Base-by-base conservation (phyloP, 1,284 basidiomycete genomes). In the Trametes hirsuta region DNA sequence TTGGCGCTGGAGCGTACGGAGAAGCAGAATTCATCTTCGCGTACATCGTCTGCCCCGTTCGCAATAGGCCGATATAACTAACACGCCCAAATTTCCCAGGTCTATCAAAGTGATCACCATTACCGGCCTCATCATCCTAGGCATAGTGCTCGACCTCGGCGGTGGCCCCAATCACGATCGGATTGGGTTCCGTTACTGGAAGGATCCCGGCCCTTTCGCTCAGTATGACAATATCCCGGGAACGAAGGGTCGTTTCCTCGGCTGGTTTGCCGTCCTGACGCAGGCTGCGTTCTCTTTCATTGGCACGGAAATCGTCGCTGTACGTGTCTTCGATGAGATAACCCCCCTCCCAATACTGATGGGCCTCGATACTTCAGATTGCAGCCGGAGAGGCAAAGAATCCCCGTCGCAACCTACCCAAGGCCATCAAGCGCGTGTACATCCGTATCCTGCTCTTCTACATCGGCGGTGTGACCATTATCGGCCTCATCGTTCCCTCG, bases 311-410 rank as follows among this genome's bases (percentile, higher is more conserved):
- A 87, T 91, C 56, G 86, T 91, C 49, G 90, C 88, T 21, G 84
- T 92, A 72, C 78, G 88, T 66, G 72, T 76, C 6, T 6, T n/a
- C 30, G 30, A 30, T 8, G 8, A 30, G 30, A 21, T 11, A 1
- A 15, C 11, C 8, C 25, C 14, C 1, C 24, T 14, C 22, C 8
- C 8, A 8, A 30, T 30, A 8, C 8, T 30, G 30, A 30, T 8
- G 45, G 39, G 30, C 51, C 45, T 18, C 15, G 34, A 8, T 37
- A 24, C 40, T 30, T 9, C 42, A 71, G 71, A 89, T 95, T 66
- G 91, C 93, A 55, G 92, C 92, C 39, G 90, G 87, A 37, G 92
- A 94, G 71, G 84, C 86, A 3, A 87, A 87, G 72, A 88, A 88
- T 71, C 85, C 86, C 15, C 75, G 87, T 44, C 81, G 86, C 34